phyloP scores from a whole-genome alignment of 495 filamentous ascomycete genomes.

The Platismatia glauca region DNA sequence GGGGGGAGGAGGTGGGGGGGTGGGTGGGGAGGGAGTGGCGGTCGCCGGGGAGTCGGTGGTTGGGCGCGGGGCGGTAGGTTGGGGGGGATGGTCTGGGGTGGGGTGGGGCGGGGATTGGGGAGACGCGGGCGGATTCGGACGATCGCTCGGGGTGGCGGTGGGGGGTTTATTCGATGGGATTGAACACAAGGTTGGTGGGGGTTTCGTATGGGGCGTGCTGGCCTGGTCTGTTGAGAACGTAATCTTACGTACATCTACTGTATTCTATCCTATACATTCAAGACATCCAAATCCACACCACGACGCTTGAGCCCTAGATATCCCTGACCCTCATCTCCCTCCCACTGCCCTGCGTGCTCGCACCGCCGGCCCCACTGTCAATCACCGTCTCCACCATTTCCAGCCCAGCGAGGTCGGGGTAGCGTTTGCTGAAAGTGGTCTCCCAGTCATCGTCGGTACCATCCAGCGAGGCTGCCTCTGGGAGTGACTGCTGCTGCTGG shows the following conservation, averaged over 20 bases:
- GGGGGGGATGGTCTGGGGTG: no score
- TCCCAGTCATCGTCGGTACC: conserved; percentile 51
- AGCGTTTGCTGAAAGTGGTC: conserved; percentile 67
- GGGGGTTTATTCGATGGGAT: no score
- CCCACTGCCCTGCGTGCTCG: not conserved
- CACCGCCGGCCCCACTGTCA: conserved; percentile 23
- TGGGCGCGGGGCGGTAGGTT: no score
- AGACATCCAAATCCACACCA: not conserved
- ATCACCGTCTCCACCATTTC: conserved; percentile 78
- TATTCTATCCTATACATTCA: not conserved
- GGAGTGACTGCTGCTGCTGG: conserved; percentile 11
- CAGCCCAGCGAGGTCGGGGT: conserved; percentile 67
- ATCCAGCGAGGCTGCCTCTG: not conserved
- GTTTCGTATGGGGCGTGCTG: no score
- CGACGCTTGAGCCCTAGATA: conserved; percentile 15
- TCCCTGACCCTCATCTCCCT: conserved; percentile 21
- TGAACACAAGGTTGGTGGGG: no score
- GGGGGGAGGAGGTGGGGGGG: not conserved
- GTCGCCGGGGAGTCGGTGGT: not conserved
- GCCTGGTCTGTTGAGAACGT: no score
- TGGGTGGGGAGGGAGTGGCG: not conserved
- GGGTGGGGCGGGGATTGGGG: no score
- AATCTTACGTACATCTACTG: not conserved
- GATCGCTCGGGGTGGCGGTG: no score
- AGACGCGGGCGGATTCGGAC: no score